A percentile compares a stretch with the other conserved stretches of the same genome.
Conservation (phyloP, 805 yeast species). For the Lipomyces oligophaga region DNA sequence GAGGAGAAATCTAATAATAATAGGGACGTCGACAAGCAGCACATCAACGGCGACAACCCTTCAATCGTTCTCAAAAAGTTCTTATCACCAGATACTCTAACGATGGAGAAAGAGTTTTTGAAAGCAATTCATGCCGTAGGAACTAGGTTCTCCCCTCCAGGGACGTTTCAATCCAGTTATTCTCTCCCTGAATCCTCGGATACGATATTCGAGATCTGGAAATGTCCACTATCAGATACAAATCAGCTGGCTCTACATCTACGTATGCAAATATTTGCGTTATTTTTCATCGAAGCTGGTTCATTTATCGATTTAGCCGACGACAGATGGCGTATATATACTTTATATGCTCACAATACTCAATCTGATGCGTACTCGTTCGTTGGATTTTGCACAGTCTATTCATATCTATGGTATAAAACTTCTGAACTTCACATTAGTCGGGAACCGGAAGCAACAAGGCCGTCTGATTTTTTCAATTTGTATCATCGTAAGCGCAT, state of each 20-base stretch:
- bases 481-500: conserved; percentile 60
- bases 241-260: conserved; percentile 53
- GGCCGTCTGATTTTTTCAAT: conserved; percentile 11
- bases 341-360: conserved; percentile 43
- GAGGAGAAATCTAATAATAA: background rate
- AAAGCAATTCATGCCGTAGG: too few species aligned
- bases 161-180: too few species aligned
- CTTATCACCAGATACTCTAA: conserved; percentile 57
- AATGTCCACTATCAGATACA: conserved; percentile 43
- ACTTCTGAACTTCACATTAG: conserved; percentile 52
- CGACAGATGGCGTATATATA: conserved; percentile 73
- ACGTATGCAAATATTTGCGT: conserved; percentile 72
- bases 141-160: too few species aligned
- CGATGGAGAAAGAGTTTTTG: conserved; percentile 67
- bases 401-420: conserved; percentile 74
- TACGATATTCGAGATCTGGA: conserved; percentile 52
- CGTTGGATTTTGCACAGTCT: conserved; percentile 78
- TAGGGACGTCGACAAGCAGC: conserved; percentile 2
- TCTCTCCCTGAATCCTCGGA: too few species aligned
- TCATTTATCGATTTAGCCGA: conserved; percentile 77
- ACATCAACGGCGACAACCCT: conserved; percentile 43
- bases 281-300: conserved; percentile 91
- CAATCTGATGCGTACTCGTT: conserved; percentile 41
- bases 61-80: conserved; percentile 50
- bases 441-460: conserved; percentile 7